Evolutionary conservation across 805 yeast species (phyloP).

Genomic region (Wickerhamiella siamensis): DNA sequence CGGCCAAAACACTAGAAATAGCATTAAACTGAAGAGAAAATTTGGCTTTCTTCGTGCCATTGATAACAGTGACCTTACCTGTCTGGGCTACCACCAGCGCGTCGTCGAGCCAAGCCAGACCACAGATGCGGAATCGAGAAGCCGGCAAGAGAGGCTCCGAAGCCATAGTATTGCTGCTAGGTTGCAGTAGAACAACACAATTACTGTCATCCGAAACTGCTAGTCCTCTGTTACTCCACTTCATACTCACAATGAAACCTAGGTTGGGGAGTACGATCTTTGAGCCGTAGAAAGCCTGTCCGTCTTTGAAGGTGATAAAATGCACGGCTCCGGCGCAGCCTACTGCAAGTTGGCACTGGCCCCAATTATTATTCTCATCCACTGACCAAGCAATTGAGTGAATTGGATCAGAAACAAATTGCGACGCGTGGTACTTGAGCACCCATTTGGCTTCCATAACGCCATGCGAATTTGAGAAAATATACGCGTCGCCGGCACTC

Average conservation of each 20-base stretch:
- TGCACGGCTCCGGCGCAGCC: neutral
- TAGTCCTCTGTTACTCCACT: neutral
- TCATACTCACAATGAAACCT: neutral
- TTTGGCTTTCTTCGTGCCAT: neutral
- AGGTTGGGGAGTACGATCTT: neutral
- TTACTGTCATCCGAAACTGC: neutral
- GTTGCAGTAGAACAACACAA: neutral
- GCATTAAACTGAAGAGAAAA: neutral
- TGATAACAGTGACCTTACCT: neutral
- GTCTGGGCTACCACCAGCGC: neutral
- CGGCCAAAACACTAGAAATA: neutral
- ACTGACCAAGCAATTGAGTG: slow-evolving; percentile 3
- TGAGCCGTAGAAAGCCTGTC: neutral
- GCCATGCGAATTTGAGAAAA: neutral
- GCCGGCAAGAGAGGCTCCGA: neutral
- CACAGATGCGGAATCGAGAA: neutral
- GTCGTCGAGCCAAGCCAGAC: neutral
- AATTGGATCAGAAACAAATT: neutral
- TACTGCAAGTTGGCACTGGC: neutral
- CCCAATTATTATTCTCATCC: neutral
- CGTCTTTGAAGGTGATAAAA: neutral
- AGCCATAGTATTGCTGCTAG: neutral
- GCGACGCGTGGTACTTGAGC: neutral
- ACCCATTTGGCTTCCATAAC: slow-evolving; percentile 1
- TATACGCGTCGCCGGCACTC: neutral